Base-by-base conservation (phyloP, 768 basidiomycete genomes). In the Lanmaoa rubissima region DNA sequence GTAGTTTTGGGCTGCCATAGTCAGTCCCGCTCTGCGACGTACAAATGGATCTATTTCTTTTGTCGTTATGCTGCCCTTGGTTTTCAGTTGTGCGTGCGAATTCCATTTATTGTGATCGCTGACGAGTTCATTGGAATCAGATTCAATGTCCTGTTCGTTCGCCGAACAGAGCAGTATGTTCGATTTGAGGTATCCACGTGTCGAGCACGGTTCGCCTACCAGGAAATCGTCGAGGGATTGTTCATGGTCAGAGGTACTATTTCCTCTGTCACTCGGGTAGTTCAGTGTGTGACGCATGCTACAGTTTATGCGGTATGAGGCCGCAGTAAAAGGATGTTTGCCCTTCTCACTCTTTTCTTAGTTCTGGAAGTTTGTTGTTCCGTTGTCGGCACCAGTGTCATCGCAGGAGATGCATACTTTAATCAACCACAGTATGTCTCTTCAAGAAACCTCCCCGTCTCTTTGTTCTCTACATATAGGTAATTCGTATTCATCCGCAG, bases 31-130 rank as follows among this genome's bases (percentile, higher is more conserved):
- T 46, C 48, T 4, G 36, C 39, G 14, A 38, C 36, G 8, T 35
- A 48, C 40, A 61, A 61, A 53, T 56, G 54, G 54, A 2, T 50
- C 19, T 55, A 60, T 45, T n/a, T 53, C 39, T 36, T 60, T 42
- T 53, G 58, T 51, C 47, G 58, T 17, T 60, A 60, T 36, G 34
- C 4, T n/a, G 44, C 50, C 11, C 26, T 61, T 41, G 54, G 21
- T 19, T 60, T 50, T 38, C 53, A 26, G 26, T 5, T 54, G 61
- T 56, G 43, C 42, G 54, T 61, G 47, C 3, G 19, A 41, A 31
- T 24, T 26, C 16, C 17, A 31, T 2, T 28, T 5, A 17, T 35
- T 1, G 17, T 26, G 19, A 26, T 26, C 26, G 10, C 8, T 17
- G 7, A 34, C 1, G 36, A 19, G 28, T 21, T 19, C 10, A 14